A percentile compares a stretch with the other conserved stretches of the same genome.
Conservation (phyloP, 1,284 basidiomycete genomes). For the Ceratorhiza oryzae-sativae region DNA sequence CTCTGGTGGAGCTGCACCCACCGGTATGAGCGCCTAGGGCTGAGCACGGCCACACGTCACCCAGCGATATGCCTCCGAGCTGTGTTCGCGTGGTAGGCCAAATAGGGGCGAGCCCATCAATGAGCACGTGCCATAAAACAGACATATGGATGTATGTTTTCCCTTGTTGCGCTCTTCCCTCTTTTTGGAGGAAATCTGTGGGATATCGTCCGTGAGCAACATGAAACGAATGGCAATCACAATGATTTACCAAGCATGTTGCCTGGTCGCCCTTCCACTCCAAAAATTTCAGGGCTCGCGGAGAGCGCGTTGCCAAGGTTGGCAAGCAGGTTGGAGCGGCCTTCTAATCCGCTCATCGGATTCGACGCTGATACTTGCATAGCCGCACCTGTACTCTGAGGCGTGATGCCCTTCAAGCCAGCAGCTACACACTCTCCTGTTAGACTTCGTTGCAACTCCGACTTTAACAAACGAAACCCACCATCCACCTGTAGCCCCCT, state of each 20-base stretch:
- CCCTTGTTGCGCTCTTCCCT: conserved; percentile 48
- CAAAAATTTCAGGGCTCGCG: conserved; percentile 71
- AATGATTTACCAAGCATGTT: conserved; percentile 72
- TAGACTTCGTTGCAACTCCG: not conserved
- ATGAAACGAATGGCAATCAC: conserved; percentile 45
- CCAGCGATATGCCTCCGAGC: conserved; percentile 71
- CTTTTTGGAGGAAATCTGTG: conserved; percentile 39
- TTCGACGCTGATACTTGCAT: conserved; percentile 84
- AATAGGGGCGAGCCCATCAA: conserved; percentile 83
- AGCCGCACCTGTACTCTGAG: conserved; percentile 66
- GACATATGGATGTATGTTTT: conserved; percentile 62
- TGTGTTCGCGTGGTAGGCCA: conserved; percentile 85
- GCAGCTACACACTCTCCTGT: conserved; percentile 60
- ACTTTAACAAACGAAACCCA: conserved; percentile 50
- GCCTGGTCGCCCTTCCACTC: conserved; percentile 75
- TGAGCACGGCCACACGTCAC: conserved; percentile 89
- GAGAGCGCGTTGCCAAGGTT: conserved; percentile 76
- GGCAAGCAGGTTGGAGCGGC: conserved; percentile 77
- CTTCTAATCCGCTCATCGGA: conserved; percentile 90
- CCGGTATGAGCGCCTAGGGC: conserved; percentile 53
- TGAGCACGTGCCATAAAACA: conserved; percentile 81
- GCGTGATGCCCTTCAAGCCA: conserved; percentile 72
- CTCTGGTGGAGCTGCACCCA: not conserved
- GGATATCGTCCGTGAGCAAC: not conserved
- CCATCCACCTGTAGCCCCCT: conserved; percentile 74